phyloP scores from a whole-genome alignment of 2,329 filamentous ascomycete species.

The Sporothrix inflata region DNA sequence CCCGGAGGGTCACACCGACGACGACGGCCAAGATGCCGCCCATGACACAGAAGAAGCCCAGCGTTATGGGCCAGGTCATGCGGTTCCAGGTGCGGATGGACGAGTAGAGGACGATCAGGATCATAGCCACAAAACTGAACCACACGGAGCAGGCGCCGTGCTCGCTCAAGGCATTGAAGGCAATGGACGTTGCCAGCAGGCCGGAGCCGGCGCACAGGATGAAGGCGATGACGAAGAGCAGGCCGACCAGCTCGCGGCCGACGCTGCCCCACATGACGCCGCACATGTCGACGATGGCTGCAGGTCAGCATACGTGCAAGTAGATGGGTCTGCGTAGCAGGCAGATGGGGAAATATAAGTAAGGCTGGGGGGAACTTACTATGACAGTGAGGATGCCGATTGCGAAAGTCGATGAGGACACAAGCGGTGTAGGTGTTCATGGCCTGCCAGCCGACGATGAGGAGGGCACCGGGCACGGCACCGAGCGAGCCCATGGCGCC shows the following conservation, averaged over 20 bases:
- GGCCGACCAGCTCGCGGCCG: constrained; percentile 57
- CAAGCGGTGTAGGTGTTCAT: constrained; percentile 46
- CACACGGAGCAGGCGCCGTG: constrained; percentile 40
- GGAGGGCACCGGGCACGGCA: constrained; percentile 81
- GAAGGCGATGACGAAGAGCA: constrained; percentile 56
- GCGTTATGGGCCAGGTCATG: constrained; percentile 46
- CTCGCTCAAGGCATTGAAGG: constrained; percentile 59
- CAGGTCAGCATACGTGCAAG: not conserved
- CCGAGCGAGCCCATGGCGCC: constrained; percentile 79
- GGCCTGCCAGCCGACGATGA: constrained; percentile 65
- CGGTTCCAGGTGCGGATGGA: constrained; percentile 51
- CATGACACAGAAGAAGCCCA: constrained; percentile 58
- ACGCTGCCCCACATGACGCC: constrained; percentile 54
- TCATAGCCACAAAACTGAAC: constrained; percentile 60
- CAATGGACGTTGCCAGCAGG: constrained; percentile 65
- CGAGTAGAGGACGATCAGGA: constrained; percentile 52
- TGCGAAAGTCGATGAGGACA: constrained; percentile 41
- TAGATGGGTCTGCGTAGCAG: too few relatives aligned
- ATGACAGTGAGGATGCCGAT: constrained; percentile 45
- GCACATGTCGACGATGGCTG: constrained; percentile 57
- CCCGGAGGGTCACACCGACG: constrained; percentile 46
- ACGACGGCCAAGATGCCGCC: constrained; percentile 60
- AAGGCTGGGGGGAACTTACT: too few relatives aligned
- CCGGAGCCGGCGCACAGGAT: constrained; percentile 53
- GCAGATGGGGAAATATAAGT: too few relatives aligned